Conservation (phyloP, 192 early-diverging fungal genomes). For the Chytriomyces confervae region DNA sequence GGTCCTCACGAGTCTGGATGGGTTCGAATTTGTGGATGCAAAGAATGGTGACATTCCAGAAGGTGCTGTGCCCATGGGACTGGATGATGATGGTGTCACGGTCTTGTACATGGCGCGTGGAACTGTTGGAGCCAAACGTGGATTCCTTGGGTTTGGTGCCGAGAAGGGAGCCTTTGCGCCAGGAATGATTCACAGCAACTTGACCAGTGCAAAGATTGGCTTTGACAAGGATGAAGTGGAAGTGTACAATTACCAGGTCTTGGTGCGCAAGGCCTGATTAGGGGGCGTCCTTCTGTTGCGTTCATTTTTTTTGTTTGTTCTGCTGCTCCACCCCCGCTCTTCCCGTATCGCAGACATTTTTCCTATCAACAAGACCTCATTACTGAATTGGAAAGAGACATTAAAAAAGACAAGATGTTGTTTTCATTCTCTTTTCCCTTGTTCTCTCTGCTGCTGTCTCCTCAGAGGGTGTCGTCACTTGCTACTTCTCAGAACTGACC, state of each 20-base stretch:
- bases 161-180: neutral
- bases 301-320: neutral
- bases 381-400: no score
- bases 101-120: neutral
- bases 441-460: no score
- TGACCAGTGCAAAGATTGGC: neutral
- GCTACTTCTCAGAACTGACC: neutral
- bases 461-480: neutral
- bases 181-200: conserved; percentile 8
- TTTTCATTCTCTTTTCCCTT: no score
- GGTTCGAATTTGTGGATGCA: conserved; percentile 1
- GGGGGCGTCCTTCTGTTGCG: neutral
- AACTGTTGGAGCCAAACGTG: conserved; percentile 3
- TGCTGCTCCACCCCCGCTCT: neutral
- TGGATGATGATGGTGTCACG: neutral
- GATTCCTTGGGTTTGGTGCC: conserved; percentile 5
- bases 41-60: neutral
- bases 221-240: conserved; percentile 11
- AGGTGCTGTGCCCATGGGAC: neutral
- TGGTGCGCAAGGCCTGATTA: neutral
- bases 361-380: no score
- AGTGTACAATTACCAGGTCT: conserved; percentile 16
- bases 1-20: neutral
- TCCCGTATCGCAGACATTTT: no score
- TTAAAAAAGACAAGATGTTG: no score